These are phyloP conservation scores for Moesziomyces parantarcticus DNA, from an alignment of 1,284 basidiomycete species.

Conservation along the genomic window DNA sequence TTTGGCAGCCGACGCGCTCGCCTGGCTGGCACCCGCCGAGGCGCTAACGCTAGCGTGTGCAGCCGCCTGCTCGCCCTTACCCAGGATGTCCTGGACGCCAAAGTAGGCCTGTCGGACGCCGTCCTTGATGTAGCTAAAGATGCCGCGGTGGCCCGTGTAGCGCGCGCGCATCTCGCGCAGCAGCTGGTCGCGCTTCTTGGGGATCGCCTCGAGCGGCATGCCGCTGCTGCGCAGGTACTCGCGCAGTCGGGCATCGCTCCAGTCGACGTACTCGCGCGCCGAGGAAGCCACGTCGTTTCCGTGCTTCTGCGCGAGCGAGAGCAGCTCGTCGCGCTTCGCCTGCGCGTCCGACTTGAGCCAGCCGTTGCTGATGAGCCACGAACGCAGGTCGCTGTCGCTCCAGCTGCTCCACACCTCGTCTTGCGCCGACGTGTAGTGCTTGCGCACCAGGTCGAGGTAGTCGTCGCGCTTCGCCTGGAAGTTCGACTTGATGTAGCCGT, in stretches of 20 bases:
- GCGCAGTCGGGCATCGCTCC: conserved; percentile 62
- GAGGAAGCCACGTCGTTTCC: conserved; percentile 41
- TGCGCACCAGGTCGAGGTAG: conserved; percentile 44
- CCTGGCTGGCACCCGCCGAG: conserved; percentile 40
- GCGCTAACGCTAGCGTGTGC: conserved; percentile 51
- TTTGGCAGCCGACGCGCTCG: conserved; percentile 34
- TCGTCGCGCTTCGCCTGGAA: conserved; percentile 58
- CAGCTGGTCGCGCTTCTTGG: conserved; percentile 59
- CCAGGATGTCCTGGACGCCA: conserved; percentile 56
- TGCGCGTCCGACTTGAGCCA: conserved; percentile 53
- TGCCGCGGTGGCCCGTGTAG: conserved; percentile 56
- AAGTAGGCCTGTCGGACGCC: conserved; percentile 57
- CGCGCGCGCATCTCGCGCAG: conserved; percentile 64
- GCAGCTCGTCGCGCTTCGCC: conserved; percentile 61
- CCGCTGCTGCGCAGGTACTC: conserved; percentile 58
- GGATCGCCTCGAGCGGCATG: conserved; percentile 50
- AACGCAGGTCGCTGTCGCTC: conserved; percentile 62
- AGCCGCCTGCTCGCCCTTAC: conserved; percentile 54
- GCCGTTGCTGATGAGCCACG: conserved; percentile 58
- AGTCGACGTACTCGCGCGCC: conserved; percentile 58
- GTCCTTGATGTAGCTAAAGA: conserved; percentile 58
- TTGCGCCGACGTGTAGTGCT: conserved; percentile 54
- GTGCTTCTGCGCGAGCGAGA: conserved; percentile 58
- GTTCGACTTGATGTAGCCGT: conserved; percentile 59
- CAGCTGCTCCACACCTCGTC: conserved; percentile 56